Base-by-base conservation (phyloP, 1,284 basidiomycete genomes). In the Rhizoctonia solani region DNA sequence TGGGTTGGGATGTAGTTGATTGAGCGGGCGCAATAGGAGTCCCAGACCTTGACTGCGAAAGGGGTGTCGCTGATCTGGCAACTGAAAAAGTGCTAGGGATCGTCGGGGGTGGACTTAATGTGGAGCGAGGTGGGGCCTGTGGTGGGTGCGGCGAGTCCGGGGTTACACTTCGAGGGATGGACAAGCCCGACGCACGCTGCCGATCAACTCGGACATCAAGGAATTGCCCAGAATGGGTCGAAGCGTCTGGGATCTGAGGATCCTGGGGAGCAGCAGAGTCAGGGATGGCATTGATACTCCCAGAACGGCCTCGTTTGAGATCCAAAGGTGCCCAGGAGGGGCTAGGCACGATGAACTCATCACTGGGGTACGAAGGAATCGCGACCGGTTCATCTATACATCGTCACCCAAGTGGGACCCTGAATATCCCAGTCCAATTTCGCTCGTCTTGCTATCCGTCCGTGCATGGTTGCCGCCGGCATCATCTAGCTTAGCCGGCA, bases 251-350 rank as follows among this genome's bases (percentile, higher is more conserved):
- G 14, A 50, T 23, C 19, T 50, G 47, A 4, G 19, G 19, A 50
- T 6, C 19, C 14, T 23, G 47, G 6, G 5, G 5, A 14, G 19
- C 47, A 14, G 27, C 21, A 5, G 56, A 42, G 16, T 14, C 56
- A 16, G 37, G 37, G 16, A 39, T 39, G 37, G 16, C 37, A 16
- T 39, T 16, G 16, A 39, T 16, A 16, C 37, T 39, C 19, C 42
- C 42, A 3, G 56, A 59, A 47, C 29, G 56, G 4, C 27, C 23
- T 23, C 47, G 58, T 21, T 50, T 63, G 9, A 37, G 46, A 23
- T 63, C 58, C 19, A 63, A 21, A 3, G 58, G 58, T n/a, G 58
- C 58, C 58, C 58, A 63, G 11, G 56, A 59, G 13, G 56, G 56
- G 29, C 56, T 59, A 16, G 56, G 56, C 14, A 59, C 56, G 37